Base-by-base conservation (phyloP, 2,329 filamentous ascomycete genomes). In the Emmonsiellopsis sp. region DNA sequence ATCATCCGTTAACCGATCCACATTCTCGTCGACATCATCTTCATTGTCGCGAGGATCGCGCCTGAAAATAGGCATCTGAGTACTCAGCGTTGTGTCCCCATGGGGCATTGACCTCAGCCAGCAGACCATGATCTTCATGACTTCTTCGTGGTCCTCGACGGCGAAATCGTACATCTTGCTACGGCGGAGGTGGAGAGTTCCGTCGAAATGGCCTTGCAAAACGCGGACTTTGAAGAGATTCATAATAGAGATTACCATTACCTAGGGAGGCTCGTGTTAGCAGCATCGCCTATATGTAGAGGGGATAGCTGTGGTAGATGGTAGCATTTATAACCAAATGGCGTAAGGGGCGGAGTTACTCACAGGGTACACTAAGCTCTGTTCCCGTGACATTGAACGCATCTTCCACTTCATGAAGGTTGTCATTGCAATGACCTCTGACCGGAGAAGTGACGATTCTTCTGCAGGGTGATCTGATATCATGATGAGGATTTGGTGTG, bases 21-120 rank as follows among this genome's bases (percentile, higher is more conserved):
- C n/a, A n/a, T 15, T 3, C 34, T 42, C 43, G 11, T 31, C 20
- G 10, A 8, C 31, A 48, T 48, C 46, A 37, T n/a, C n/a, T n/a
- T 20, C 46, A 32, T 37, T 31, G 11, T 34, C 35, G 31, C 35
- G 31, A 7, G 31, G 10, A 13, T 48, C n/a, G 4, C 9, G 20
- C 13, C 30, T 20, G 30, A 48, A 38, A 51, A 42, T 40, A 11
- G 37, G 37, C 38, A 51, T 51, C 4, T 40, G 2, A 7, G 11
- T 48, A 15, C 51, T 53, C 6, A 48, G 42, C 9, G 51, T 48
- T n/a, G 51, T 53, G 32, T 38, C 41, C 13, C 43, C 51, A 48
- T 48, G 31, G 7, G 43, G 20, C 11, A 10, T 53, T 11, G 51
- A 31, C 34, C 16, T 46, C 32, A 53, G 30, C 32, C 43, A 53